Percentiles rank a stretch among this genome's conserved stretches.
Conservation (phyloP, 2,329 filamentous ascomycete genomes). For the Pseudogymnoascus sp. region DNA sequence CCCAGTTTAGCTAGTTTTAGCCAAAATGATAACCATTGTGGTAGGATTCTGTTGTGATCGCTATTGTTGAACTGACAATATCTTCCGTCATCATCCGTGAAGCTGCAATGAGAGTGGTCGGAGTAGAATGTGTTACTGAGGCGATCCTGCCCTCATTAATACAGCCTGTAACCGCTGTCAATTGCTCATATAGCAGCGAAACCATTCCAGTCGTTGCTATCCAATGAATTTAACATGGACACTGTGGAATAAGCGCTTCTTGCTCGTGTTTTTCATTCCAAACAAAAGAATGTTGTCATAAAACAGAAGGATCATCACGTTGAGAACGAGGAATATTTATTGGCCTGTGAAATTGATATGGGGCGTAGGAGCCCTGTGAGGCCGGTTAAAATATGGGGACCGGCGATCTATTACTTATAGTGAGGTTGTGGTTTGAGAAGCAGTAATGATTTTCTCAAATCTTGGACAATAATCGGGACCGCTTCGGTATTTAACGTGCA, state of each 20-base stretch:
- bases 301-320: background rate
- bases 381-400: background rate
- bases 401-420: background rate
- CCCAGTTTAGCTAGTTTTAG: background rate
- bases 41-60: conserved; percentile 3
- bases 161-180: background rate
- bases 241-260: background rate
- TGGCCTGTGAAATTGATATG: background rate
- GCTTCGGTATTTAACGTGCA: no score
- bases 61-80: background rate
- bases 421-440: background rate
- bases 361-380: background rate
- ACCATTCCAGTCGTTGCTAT: background rate
- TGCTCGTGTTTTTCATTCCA: background rate
- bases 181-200: background rate
- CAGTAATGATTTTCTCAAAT: background rate
- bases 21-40: background rate
- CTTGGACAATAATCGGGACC: background rate
- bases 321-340: background rate
- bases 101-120: background rate
- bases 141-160: no score
- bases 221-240: background rate
- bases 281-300: background rate
- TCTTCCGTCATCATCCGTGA: background rate
- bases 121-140: no score